Evolutionary conservation across 768 basidiomycete species (phyloP), one percentile per base, ranked within the genome.

Genomic region (Hortiboletus flavorubellus): DNA sequence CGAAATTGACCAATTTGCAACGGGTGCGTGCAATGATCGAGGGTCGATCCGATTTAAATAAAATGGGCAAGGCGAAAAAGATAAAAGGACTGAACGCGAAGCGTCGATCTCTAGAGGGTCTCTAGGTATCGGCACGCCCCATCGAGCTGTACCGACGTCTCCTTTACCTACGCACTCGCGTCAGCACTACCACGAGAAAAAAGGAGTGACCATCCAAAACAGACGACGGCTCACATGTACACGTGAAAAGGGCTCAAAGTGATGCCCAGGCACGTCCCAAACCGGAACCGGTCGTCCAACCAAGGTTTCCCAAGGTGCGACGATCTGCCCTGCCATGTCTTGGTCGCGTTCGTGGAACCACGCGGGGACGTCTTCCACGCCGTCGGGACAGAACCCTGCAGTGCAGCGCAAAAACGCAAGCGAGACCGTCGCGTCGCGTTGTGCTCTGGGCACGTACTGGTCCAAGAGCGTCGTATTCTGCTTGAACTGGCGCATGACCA

Each of bases 211-310:
- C 21, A 5, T 26, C 26, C 26, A 26, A 26, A 26, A 21, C 2
- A 26, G 26, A 26, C 26, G 26, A 33, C 15, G 21, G 67, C 80
- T 60, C 54, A 88, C 87, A 63, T 84, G 78, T 9, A 59, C 55
- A 9, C 68, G 55, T 44, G 77, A 72, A 64, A 89, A 89, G 0
- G 79, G 73, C 58, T 78, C 67, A 56, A 89, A 88, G 58, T 89
- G 87, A 64, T 88, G 68, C 0, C 87, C 87, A 0, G 86, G 82
- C 4, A 89, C 80, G 56, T 83, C 80, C 40, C 81, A 64, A 2
- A 79, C 71, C 38, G 75, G 72, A 1, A 86, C 53, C 7, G 63
- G 31, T 9, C 46, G 54, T 5, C 72, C 73, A 0, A 76, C 67
- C 9, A 84, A 57, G 0, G 42, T 58, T 50, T 80, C 76, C 86